Conservation (phyloP, 108 stramenopile genomes). For the Phaeodactylum tricornutum region DNA sequence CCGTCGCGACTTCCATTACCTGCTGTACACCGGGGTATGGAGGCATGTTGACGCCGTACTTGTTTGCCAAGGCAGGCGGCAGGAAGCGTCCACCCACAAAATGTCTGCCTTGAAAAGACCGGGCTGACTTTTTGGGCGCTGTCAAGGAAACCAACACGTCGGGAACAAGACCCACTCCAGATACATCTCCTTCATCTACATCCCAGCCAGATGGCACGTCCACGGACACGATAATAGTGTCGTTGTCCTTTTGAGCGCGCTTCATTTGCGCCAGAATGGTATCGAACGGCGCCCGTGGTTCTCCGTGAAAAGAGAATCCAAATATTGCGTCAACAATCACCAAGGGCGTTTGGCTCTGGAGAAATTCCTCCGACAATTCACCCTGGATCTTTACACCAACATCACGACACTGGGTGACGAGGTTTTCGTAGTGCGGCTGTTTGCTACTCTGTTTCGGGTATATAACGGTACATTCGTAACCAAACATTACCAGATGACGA, state of each 20-base stretch:
- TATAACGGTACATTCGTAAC: slow-evolving; percentile 69
- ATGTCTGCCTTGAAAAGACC: slow-evolving; percentile 71
- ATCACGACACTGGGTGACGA: slow-evolving; percentile 85
- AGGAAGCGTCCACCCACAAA: slow-evolving; percentile 93
- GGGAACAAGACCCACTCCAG: slow-evolving; percentile 49
- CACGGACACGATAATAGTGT: slow-evolving; percentile 60
- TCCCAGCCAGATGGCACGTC: slow-evolving; percentile 97
- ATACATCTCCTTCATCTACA: slow-evolving; percentile 58
- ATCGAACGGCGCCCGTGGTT: slow-evolving; percentile 84
- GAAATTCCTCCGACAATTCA: slow-evolving; percentile 29
- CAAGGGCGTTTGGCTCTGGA: background rate
- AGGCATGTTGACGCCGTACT: slow-evolving; percentile 79
- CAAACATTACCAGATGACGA: slow-evolving; percentile 89
- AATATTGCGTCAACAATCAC: slow-evolving; percentile 94
- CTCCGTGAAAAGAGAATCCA: slow-evolving; percentile 90
- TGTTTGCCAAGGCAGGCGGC: slow-evolving; percentile 64
- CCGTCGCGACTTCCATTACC: slow-evolving; percentile 53
- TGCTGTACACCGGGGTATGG: slow-evolving; percentile 64
- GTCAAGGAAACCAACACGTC: slow-evolving; percentile 86
- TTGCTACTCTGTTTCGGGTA: slow-evolving; percentile 79
- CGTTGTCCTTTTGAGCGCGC: slow-evolving; percentile 11
- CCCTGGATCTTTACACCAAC: slow-evolving; percentile 60
- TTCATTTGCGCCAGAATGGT: slow-evolving; percentile 54
- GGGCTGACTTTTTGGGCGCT: slow-evolving; percentile 79
- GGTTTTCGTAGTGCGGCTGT: slow-evolving; percentile 51